These are phyloP conservation scores for Xylaria sp. DNA, from an alignment of 2,329 filamentous ascomycete genomes.

Conservation along the genomic window DNA sequence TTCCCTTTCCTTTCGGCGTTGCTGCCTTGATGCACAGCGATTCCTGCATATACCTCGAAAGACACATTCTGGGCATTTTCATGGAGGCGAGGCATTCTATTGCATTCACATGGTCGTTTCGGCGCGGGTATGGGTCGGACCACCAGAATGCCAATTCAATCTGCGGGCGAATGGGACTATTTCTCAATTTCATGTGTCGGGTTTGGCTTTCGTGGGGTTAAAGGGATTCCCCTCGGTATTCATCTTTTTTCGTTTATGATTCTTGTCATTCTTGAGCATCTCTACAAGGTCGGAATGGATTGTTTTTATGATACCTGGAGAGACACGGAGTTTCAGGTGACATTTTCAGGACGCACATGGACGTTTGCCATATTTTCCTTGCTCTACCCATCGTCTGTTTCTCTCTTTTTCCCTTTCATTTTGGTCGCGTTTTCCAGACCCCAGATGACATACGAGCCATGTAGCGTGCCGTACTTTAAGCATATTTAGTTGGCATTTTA, in stretches of 20 bases:
- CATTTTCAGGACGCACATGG: conserved; percentile 26
- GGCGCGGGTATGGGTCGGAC: conserved; percentile 34
- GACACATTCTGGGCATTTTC: conserved; percentile 34
- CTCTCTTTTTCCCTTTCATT: background rate
- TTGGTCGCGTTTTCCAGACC: background rate
- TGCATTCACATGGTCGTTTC: conserved; percentile 39
- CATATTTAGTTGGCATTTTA: conserved; percentile 40
- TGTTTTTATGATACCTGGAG: conserved; percentile 45
- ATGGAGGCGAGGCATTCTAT: conserved; percentile 34
- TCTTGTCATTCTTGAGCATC: conserved; percentile 31
- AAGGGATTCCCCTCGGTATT: conserved; percentile 14
- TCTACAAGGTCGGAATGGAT: conserved; percentile 33
- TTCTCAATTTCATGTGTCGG: conserved; percentile 8
- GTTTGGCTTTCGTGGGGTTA: conserved; percentile 21
- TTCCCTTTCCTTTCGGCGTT: conserved; percentile 32
- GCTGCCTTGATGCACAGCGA: conserved; percentile 26
- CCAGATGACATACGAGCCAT: conserved; percentile 41
- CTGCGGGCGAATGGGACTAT: conserved; percentile 21
- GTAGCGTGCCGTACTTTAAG: conserved; percentile 43
- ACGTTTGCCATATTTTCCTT: conserved; percentile 27
- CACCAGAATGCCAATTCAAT: conserved; percentile 29
- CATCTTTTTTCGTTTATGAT: conserved; percentile 21
- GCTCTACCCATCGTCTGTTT: background rate
- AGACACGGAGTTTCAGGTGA: conserved; percentile 40
- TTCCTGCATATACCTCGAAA: conserved; percentile 29